Evolutionary conservation across 2,329 filamentous ascomycete genomes (phyloP).

Genomic region (Trichoderma sp.): DNA sequence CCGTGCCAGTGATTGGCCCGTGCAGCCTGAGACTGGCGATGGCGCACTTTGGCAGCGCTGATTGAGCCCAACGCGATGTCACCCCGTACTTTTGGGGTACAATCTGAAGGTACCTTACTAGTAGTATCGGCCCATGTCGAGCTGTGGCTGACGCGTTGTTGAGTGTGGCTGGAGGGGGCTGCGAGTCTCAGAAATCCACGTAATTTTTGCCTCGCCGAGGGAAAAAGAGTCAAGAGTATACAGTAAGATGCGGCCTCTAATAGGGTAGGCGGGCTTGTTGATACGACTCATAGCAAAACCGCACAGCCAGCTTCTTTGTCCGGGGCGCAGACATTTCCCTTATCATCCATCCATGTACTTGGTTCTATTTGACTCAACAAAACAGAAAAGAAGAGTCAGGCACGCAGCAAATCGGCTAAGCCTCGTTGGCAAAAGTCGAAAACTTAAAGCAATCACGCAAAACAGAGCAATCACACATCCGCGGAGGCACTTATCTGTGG

Average conservation of each 20-base stretch:
- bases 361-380: not conserved
- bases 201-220: conserved; percentile 18
- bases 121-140: conserved; percentile 12
- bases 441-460: not conserved
- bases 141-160: conserved; percentile 22
- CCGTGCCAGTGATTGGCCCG: conserved; percentile 20
- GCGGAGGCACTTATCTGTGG: not conserved
- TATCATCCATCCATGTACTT: not conserved
- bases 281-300: not conserved
- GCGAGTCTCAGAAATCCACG: not conserved
- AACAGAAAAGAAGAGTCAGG: not conserved
- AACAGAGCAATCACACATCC: not conserved
- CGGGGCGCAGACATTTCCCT: not conserved
- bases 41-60: conserved; percentile 24
- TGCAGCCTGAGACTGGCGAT: conserved; percentile 20
- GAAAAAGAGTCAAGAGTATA: not conserved
- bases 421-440: not conserved
- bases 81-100: conserved; percentile 1
- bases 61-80: conserved; percentile 22
- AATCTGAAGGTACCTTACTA: not conserved
- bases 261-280: not conserved
- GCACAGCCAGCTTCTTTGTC: conserved; percentile 1
- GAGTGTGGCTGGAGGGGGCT: conserved; percentile 20
- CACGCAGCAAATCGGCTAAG: not conserved
- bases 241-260: not conserved